Percentiles rank a stretch among this genome's conserved stretches.
phyloP scores from a whole-genome alignment of 345 rosid genomes.

The Gossypium bickii region DNA sequence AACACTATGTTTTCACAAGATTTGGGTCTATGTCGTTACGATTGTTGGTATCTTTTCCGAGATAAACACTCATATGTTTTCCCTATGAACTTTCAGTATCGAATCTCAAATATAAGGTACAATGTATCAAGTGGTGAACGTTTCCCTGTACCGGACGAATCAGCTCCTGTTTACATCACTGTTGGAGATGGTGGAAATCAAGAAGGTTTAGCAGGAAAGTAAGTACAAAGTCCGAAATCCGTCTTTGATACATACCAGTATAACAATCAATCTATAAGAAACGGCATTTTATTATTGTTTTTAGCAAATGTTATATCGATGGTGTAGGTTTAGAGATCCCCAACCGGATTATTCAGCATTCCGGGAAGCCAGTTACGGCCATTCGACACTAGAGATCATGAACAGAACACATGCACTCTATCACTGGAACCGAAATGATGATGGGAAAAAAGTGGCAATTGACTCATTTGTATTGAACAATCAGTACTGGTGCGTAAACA shows the following conservation, averaged over 20 bases:
- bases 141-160: constrained; percentile 64
- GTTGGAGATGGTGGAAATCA: constrained; percentile 97
- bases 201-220: constrained; percentile 3
- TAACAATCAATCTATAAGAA: neutral
- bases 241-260: neutral
- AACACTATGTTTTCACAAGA: neutral
- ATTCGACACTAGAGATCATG: constrained; percentile 73
- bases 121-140: constrained; percentile 61
- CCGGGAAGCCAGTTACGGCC: constrained; percentile 94
- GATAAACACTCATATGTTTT: neutral
- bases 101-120: constrained; percentile 73
- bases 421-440: constrained; percentile 91
- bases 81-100: constrained; percentile 46
- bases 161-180: constrained; percentile 82
- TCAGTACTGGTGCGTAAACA: constrained; percentile 61
- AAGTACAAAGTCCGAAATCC: neutral
- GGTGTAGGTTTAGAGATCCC: constrained; percentile 68
- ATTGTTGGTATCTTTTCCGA: neutral
- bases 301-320: neutral
- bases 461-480: constrained; percentile 63
- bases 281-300: neutral
- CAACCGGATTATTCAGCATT: constrained; percentile 94
- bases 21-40: neutral
- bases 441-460: constrained; percentile 67
- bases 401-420: constrained; percentile 86